Conservation (phyloP, 2,329 filamentous ascomycete genomes). For the Pseudocercospora vitis region DNA sequence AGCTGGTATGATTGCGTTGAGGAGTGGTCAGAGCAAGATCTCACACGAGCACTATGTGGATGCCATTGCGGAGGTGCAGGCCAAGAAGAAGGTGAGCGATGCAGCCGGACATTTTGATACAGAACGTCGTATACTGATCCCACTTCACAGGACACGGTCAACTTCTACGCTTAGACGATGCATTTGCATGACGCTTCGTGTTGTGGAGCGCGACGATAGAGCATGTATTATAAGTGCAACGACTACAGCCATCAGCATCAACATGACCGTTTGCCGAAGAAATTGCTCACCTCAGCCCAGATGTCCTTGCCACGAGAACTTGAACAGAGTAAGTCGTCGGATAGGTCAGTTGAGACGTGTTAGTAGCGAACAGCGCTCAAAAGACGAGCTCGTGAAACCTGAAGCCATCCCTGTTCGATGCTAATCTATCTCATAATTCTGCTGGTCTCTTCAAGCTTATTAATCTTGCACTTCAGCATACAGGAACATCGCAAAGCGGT, state of each 20-base stretch:
- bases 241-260: slow-evolving; percentile 10
- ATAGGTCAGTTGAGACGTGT: too few species aligned
- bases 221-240: slow-evolving; percentile 21
- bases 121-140: slow-evolving; percentile 14
- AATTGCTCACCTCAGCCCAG: not conserved
- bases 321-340: too few species aligned
- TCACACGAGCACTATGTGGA: slow-evolving; percentile 98
- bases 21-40: slow-evolving; percentile 93
- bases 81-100: slow-evolving; percentile 75
- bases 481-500: too few species aligned
- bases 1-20: slow-evolving; percentile 96
- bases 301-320: not conserved
- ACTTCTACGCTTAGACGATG: slow-evolving; percentile 38
- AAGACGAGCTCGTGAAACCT: too few species aligned
- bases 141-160: slow-evolving; percentile 36
- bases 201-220: slow-evolving; percentile 17
- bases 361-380: too few species aligned
- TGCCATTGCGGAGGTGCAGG: slow-evolving; percentile 92
- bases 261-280: not conserved
- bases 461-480: too few species aligned
- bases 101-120: not conserved
- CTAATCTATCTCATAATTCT: too few species aligned
- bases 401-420: too few species aligned
- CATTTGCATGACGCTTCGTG: slow-evolving; percentile 9
- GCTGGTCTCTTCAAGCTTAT: too few species aligned